phyloP scores from a whole-genome alignment of 78 protist species.

The Isochrysis galbana region DNA sequence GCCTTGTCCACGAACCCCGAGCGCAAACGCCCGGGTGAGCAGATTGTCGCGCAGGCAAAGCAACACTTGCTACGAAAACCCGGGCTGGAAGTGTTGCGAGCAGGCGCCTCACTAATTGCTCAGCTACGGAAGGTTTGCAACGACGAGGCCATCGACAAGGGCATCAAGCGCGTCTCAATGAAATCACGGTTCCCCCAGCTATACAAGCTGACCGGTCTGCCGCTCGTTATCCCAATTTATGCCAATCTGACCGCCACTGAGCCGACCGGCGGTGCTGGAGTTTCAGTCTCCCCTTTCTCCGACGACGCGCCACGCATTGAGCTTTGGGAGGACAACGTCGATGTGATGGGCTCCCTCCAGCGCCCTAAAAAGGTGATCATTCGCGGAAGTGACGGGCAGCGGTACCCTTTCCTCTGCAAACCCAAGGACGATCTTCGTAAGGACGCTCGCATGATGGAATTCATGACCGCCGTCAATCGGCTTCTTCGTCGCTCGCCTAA shows the following conservation, averaged over 20 bases:
- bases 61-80: not conserved
- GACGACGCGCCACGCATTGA: conserved; percentile 48
- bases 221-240: conserved; percentile 67
- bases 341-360: conserved; percentile 73
- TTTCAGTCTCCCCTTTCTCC: not conserved
- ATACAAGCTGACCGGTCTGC: not conserved
- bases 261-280: not conserved
- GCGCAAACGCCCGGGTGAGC: not conserved
- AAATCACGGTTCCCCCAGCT: not conserved
- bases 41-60: not conserved
- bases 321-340: conserved; percentile 54
- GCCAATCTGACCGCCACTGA: conserved; percentile 10
- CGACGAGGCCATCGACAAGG: not conserved
- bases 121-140: conserved; percentile 28
- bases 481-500: conserved; percentile 68
- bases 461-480: conserved; percentile 73
- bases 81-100: not conserved
- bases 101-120: not conserved
- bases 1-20: conserved; percentile 2
- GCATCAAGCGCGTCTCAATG: not conserved
- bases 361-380: conserved; percentile 79
- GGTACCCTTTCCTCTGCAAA: conserved; percentile 75
- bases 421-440: conserved; percentile 94
- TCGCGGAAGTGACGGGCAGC: conserved; percentile 60
- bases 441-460: conserved; percentile 89